phyloP scores from a whole-genome alignment of 2,329 filamentous ascomycete species.

The Pezicula carpinea region DNA sequence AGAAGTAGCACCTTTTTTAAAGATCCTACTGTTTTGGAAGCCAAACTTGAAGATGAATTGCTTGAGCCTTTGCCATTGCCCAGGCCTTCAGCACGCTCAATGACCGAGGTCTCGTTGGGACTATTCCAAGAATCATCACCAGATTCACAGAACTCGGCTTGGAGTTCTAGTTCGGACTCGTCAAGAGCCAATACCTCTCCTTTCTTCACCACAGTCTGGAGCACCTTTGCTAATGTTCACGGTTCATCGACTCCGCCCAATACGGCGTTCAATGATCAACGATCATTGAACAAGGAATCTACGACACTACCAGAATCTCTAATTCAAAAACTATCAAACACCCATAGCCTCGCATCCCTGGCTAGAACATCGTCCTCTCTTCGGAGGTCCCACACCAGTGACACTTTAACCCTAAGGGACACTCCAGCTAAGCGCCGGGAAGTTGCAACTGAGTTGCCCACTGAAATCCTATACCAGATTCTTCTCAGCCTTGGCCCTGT shows the following conservation, averaged over 20 bases:
- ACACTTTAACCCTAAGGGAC: background rate
- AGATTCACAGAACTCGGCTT: no score
- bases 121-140: background rate
- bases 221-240: background rate
- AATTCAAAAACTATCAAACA: conserved; percentile 2
- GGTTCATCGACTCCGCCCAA: conserved; percentile 4
- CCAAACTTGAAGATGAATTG: conserved; percentile 24
- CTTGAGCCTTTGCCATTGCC: conserved; percentile 24
- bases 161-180: no score
- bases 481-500: conserved; percentile 29
- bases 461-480: conserved; percentile 35
- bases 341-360: conserved; percentile 10
- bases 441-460: conserved; percentile 19
- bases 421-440: background rate
- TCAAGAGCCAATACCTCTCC: background rate
- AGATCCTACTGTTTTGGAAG: conserved; percentile 21
- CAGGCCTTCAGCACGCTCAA: background rate
- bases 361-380: conserved; percentile 10
- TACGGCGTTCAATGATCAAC: conserved; percentile 11
- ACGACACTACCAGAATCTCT: conserved; percentile 6
- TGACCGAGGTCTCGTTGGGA: conserved; percentile 20
- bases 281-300: conserved; percentile 8
- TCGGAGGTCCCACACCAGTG: background rate
- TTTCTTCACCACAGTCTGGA: background rate
- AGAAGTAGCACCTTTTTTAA: conserved; percentile 26